phyloP scores from a whole-genome alignment of 495 filamentous ascomycete species.

The Daldinia caldariorum region DNA sequence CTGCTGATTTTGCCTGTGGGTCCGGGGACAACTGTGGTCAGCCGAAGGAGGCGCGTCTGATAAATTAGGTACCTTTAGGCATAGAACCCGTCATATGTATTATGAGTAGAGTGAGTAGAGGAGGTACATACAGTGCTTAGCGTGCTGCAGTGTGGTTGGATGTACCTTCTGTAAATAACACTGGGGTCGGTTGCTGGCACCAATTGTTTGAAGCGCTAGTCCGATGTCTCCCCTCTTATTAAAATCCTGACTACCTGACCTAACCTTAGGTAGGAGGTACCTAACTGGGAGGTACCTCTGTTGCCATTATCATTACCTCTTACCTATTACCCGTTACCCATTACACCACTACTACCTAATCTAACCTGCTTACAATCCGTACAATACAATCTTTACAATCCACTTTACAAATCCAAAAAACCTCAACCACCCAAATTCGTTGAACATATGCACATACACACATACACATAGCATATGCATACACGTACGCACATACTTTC shows the following conservation, averaged over 20 bases:
- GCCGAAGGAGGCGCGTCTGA: constrained; percentile 13
- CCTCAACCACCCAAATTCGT: neutral
- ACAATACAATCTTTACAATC: constrained; percentile 2
- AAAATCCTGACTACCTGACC: constrained; percentile 10
- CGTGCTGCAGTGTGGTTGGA: constrained; percentile 29
- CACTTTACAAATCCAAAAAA: constrained; percentile 1
- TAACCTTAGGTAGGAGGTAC: too few relatives aligned
- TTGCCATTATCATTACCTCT: constrained; percentile 7
- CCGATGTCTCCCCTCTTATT: constrained; percentile 13
- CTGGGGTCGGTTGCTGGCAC: neutral
- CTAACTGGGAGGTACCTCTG: too few relatives aligned
- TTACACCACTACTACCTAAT: neutral
- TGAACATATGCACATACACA: neutral
- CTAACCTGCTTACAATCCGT: neutral
- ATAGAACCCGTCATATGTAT: too few relatives aligned
- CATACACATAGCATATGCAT: neutral
- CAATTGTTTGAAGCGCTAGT: neutral
- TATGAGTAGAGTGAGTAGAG: too few relatives aligned
- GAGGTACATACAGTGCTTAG: constrained; percentile 14
- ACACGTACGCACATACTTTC: neutral
- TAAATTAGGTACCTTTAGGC: neutral
- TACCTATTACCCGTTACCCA: constrained; percentile 3
- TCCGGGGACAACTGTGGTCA: constrained; percentile 17
- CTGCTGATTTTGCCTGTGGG: neutral
- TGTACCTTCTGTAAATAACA: constrained; percentile 11